These are phyloP conservation scores for Pichia deserticola DNA, from an alignment of 805 yeast species.

Conservation along the genomic window DNA sequence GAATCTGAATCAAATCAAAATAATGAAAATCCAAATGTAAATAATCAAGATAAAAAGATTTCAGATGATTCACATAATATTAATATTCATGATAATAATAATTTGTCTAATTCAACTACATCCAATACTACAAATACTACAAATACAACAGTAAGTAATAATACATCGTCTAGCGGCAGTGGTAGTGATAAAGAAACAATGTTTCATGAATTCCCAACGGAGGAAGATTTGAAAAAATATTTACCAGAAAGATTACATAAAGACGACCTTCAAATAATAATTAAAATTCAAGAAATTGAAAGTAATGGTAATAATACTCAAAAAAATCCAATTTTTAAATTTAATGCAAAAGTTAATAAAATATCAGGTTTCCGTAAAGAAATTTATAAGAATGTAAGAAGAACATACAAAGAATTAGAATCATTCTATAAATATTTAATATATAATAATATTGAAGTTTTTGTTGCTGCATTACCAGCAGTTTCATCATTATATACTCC, in stretches of 20 bases:
- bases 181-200: conserved; percentile 1
- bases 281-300: conserved; percentile 65
- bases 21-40: conserved; percentile 34
- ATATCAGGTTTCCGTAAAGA: conserved; percentile 71
- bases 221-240: conserved; percentile 36
- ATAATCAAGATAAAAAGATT: not conserved
- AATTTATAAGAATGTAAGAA: conserved; percentile 62
- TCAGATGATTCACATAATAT: not conserved
- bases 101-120: conserved; percentile 6
- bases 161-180: not conserved
- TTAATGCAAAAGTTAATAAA: conserved; percentile 52
- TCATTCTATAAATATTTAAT: conserved; percentile 71
- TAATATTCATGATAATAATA: not conserved
- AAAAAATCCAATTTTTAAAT: conserved; percentile 73
- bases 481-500: conserved; percentile 71
- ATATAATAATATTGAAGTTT: conserved; percentile 82
- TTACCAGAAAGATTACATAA: conserved; percentile 45
- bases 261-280: conserved; percentile 33
- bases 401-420: conserved; percentile 73
- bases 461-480: conserved; percentile 82
- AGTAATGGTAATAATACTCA: conserved; percentile 47
- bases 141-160: not conserved
- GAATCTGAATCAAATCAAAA: conserved; percentile 51
- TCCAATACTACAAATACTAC: not conserved
- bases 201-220: conserved; percentile 27